Conservation (phyloP, 1,139 yeast genomes). For the Suhomyces taliae region DNA sequence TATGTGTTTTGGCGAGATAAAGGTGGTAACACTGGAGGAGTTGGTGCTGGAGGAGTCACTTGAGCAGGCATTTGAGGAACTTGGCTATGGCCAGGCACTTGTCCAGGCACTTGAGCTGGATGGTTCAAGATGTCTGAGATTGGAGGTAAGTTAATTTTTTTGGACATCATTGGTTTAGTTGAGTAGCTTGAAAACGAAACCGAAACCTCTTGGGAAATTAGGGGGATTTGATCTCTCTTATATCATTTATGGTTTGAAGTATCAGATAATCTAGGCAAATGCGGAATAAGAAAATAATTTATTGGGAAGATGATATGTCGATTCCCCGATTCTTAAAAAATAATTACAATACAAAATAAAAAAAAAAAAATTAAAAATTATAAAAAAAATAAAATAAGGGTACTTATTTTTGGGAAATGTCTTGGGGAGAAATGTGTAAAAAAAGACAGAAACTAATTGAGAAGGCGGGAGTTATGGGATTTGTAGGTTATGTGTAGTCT, state of each 20-base stretch:
- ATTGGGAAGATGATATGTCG: slow-evolving; percentile 8
- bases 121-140: slow-evolving; percentile 32
- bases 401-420: neutral
- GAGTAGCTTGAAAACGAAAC: neutral
- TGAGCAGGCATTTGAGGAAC: neutral
- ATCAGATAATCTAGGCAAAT: slow-evolving; percentile 9
- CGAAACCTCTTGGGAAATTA: neutral
- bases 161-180: slow-evolving; percentile 4
- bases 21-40: slow-evolving; percentile 11
- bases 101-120: slow-evolving; percentile 3
- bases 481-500: too few species aligned
- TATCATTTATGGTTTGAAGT: slow-evolving; percentile 8
- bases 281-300: slow-evolving; percentile 10
- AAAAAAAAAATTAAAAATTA: slow-evolving; percentile 8
- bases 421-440: neutral
- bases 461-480: too few species aligned
- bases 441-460: too few species aligned
- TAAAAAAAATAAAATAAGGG: neutral
- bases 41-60: slow-evolving; percentile 3
- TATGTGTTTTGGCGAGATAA: slow-evolving; percentile 8
- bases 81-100: neutral
- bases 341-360: slow-evolving; percentile 2
- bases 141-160: slow-evolving; percentile 37
- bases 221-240: neutral
- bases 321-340: slow-evolving; percentile 10